Conservation (phyloP, 2,329 filamentous ascomycete genomes). For the Rugonectria rugulosa region DNA sequence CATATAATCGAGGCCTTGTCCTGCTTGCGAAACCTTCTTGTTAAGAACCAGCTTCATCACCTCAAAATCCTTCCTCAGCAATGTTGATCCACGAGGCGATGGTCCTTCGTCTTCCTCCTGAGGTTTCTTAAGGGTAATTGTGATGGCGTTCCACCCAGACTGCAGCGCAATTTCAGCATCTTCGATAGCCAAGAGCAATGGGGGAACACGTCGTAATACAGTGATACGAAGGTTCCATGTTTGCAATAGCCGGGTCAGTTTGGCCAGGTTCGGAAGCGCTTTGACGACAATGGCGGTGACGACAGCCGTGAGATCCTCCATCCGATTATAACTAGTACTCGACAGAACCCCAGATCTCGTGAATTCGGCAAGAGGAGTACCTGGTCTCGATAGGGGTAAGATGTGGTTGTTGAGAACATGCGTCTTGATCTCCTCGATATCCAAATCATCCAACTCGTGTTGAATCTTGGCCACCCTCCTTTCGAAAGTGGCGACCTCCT, state of each 20-base stretch:
- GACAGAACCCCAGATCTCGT: slow-evolving; percentile 50
- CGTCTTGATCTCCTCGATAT: slow-evolving; percentile 87
- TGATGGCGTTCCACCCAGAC: slow-evolving; percentile 71
- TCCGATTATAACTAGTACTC: slow-evolving; percentile 66
- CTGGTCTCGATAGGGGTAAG: slow-evolving; percentile 56
- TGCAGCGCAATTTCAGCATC: slow-evolving; percentile 71
- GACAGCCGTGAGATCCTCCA: slow-evolving; percentile 90
- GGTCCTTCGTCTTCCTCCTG: slow-evolving; percentile 22
- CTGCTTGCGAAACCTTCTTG: slow-evolving; percentile 73
- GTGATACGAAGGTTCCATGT: slow-evolving; percentile 80
- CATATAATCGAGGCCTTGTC: slow-evolving; percentile 80
- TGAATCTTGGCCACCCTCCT: slow-evolving; percentile 77
- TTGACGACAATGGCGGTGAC: slow-evolving; percentile 93
- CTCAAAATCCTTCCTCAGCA: slow-evolving; percentile 58
- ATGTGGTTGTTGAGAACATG: slow-evolving; percentile 86
- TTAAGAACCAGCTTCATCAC: slow-evolving; percentile 71
- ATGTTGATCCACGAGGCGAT: slow-evolving; percentile 30
- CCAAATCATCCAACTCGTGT: slow-evolving; percentile 71
- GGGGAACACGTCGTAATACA: slow-evolving; percentile 77
- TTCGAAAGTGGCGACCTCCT: slow-evolving; percentile 74
- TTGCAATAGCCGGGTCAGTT: slow-evolving; percentile 74
- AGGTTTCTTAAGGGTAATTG: slow-evolving; percentile 37
- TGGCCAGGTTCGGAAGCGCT: slow-evolving; percentile 81
- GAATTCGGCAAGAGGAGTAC: slow-evolving; percentile 45
- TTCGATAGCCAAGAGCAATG: slow-evolving; percentile 70